Conservation (phyloP, 805 yeast species). For the Candida morakotiae region DNA sequence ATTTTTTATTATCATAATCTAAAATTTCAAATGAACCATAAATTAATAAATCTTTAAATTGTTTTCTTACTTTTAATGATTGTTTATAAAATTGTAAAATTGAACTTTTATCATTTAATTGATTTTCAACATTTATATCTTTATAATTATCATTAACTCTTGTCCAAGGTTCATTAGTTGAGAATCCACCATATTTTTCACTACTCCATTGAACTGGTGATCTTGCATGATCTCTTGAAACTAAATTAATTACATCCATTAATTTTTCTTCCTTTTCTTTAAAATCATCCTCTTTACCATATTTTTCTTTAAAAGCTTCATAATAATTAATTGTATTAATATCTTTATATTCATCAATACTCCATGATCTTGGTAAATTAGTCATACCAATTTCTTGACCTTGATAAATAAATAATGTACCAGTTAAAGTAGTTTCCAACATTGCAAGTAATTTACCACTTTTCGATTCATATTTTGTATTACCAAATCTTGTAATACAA, state of each 20-base stretch:
- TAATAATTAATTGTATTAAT: slow-evolving; percentile 44
- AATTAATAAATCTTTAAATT: slow-evolving; percentile 37
- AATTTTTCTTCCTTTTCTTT: slow-evolving; percentile 18
- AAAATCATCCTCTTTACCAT: slow-evolving; percentile 23
- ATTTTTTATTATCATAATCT: slow-evolving; percentile 39
- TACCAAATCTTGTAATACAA: slow-evolving; percentile 48
- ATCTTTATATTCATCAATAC: slow-evolving; percentile 49
- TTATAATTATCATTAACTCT: slow-evolving; percentile 46
- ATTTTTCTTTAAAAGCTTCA: slow-evolving; percentile 23
- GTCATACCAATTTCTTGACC: slow-evolving; percentile 61
- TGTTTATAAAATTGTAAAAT: slow-evolving; percentile 43
- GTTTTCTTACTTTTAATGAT: slow-evolving; percentile 41
- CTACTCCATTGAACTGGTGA: slow-evolving; percentile 56
- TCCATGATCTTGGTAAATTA: slow-evolving; percentile 46
- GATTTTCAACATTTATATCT: slow-evolving; percentile 46
- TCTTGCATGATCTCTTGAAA: slow-evolving; percentile 52
- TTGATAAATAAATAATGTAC: slow-evolving; percentile 55
- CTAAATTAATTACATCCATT: slow-evolving; percentile 29
- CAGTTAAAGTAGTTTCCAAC: slow-evolving; percentile 44
- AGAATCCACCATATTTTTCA: slow-evolving; percentile 43
- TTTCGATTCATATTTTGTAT: slow-evolving; percentile 28
- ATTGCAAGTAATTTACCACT: slow-evolving; percentile 48
- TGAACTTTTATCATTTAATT: slow-evolving; percentile 43
- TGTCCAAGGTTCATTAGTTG: slow-evolving; percentile 50
- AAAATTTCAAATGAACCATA: slow-evolving; percentile 43